phyloP scores from a whole-genome alignment of 75 land plant genomes.

The Cunninghamia lanceolata region DNA sequence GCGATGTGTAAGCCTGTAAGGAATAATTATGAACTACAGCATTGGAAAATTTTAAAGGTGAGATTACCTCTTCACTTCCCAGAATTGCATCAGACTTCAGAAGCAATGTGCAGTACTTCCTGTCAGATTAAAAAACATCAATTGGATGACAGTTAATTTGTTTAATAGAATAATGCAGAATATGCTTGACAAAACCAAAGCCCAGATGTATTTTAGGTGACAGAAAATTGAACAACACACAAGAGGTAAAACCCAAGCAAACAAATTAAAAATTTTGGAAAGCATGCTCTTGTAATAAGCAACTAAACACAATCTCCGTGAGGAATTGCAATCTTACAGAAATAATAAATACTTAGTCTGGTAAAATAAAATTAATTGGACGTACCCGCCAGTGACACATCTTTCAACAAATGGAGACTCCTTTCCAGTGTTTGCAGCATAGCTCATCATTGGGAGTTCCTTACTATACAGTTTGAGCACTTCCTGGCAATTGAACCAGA shows the following conservation, averaged over 20 bases:
- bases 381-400: constrained; percentile 69
- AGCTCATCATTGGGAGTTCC: constrained; percentile 79
- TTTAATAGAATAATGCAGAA: neutral
- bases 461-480: constrained; percentile 46
- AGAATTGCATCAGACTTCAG: constrained; percentile 29
- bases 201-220: neutral
- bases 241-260: neutral
- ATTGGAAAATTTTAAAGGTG: neutral
- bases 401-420: constrained; percentile 65
- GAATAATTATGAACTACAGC: neutral
- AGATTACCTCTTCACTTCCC: constrained; percentile 28
- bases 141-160: neutral
- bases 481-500: constrained; percentile 29
- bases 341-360: neutral
- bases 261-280: neutral
- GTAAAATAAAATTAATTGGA: neutral
- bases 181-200: neutral
- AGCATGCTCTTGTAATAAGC: neutral
- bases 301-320: neutral
- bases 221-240: neutral
- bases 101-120: constrained; percentile 72
- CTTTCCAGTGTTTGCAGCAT: constrained; percentile 89
- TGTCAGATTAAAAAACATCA: constrained; percentile 21
- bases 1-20: neutral
- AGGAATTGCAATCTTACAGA: neutral